Evolutionary conservation across 768 basidiomycete genomes (phyloP).

Genomic region (Xerocomus potaroensis): DNA sequence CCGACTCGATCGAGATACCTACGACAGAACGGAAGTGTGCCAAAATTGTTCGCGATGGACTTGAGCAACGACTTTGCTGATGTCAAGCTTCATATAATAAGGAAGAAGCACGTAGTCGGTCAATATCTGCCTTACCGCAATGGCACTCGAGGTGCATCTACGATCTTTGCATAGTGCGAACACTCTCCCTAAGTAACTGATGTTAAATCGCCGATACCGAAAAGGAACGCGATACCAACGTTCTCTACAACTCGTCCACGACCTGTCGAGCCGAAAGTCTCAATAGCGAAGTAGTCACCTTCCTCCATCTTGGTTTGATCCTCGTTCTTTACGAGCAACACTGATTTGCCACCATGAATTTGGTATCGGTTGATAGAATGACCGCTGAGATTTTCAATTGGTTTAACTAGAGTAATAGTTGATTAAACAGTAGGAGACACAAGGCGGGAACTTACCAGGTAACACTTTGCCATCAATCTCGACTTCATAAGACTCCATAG

Average conservation of each 20-base stretch:
- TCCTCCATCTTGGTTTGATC: conserved; percentile 98
- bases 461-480: conserved; percentile 80
- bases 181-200: conserved; percentile 65
- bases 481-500: conserved; percentile 98
- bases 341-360: conserved; percentile 93
- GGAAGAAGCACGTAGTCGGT: not conserved
- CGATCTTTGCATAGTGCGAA: conserved; percentile 84
- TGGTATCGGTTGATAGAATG: conserved; percentile 89
- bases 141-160: conserved; percentile 66
- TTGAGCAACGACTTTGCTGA: conserved; percentile 83
- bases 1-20: conserved; percentile 91
- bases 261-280: conserved; percentile 98
- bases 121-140: conserved; percentile 52
- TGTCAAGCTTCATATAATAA: conserved; percentile 52
- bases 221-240: conserved; percentile 37
- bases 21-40: conserved; percentile 92
- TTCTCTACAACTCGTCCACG: conserved; percentile 82
- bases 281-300: conserved; percentile 98
- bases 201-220: not conserved
- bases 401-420: conserved; percentile 61
- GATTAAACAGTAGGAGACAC: not conserved
- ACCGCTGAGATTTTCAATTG: conserved; percentile 91
- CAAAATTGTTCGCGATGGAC: conserved; percentile 89
- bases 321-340: conserved; percentile 82
- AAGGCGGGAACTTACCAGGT: conserved; percentile 50